Evolutionary conservation across 1,139 yeast species (phyloP), one percentile per base, ranked within the genome.

Genomic region (Arxiozyma telluris): DNA sequence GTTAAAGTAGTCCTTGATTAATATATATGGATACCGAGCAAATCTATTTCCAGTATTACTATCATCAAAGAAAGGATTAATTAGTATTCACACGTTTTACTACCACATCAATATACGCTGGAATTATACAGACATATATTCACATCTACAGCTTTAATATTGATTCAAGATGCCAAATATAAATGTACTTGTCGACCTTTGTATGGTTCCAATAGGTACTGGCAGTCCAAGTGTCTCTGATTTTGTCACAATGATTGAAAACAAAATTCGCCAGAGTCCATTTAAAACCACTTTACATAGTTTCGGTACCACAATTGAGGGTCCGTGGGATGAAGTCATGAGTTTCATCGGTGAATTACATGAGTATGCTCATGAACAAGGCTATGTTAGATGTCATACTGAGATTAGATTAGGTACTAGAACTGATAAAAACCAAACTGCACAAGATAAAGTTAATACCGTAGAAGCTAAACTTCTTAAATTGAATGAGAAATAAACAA

Each of bases 311-410:
- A 87, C 96, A 5, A 84, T 88, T 63, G 79, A 86, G 63, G 96
- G 96, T 0, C 90, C 90, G n/a, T 89, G 96, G 96, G 81, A 82
- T 64, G 87, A 85, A 54, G 96, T 89, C 1, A 85, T 83, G 81
- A 80, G 76, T 38, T 72, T 87, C 54, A 84, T 89, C 62, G 96
- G 96, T n/a, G 78, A 80, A 60, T 73, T 88, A 63, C 96, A 89
- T 63, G 83, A 84, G 63, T 73, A 74, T 51, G 78, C 87, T 50
- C 96, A 89, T 64, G 73, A 72, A 6, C 70, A 75, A 61, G 96
- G 94, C 1, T 81, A 86, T 18, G 77, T 83, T 17, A 76, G 96
- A 64, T 82, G 88, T 53, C 96, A 89, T 66, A 82, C 89, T 59
- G 96, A 88, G 61, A 85, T 89, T 57, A 75, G 96, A 65, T 83